Conservation (phyloP, 2,329 filamentous ascomycete genomes). For the Aspergillus neotritici region DNA sequence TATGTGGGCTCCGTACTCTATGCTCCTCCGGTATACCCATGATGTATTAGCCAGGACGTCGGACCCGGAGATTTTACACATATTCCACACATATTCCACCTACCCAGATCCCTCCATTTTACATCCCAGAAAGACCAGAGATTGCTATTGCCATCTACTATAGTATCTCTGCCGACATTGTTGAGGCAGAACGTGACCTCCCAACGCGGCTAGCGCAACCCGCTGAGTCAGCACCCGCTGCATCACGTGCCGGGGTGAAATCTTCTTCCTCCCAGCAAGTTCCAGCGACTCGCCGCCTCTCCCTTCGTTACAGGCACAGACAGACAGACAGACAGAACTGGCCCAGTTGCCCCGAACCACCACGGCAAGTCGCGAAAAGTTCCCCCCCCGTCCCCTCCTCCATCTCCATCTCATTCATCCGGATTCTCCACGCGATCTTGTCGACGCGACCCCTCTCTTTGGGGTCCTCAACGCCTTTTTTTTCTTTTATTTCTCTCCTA, state of each 20-base stretch:
- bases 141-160: too few relatives aligned
- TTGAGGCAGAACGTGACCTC: background rate
- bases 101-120: too few relatives aligned
- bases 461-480: conserved; percentile 15
- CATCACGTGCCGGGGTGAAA: conserved; percentile 26
- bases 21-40: too few relatives aligned
- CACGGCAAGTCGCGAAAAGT: conserved; percentile 32
- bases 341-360: conserved; percentile 32
- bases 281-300: conserved; percentile 25
- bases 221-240: conserved; percentile 20
- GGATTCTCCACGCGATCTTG: conserved; percentile 28
- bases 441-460: conserved; percentile 23
- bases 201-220: conserved; percentile 3
- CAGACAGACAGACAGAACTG: conserved; percentile 16
- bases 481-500: conserved; percentile 14
- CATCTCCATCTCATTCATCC: conserved; percentile 36
- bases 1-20: too few relatives aligned
- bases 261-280: conserved; percentile 23
- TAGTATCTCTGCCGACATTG: too few relatives aligned
- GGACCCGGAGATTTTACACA: too few relatives aligned
- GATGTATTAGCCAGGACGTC: too few relatives aligned
- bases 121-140: too few relatives aligned
- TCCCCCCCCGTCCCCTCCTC: conserved; percentile 31
- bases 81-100: too few relatives aligned
- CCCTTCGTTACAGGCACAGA: conserved; percentile 26